phyloP scores from a whole-genome alignment of 75 land plant genomes.

The Chamaecyparis obtusa region DNA sequence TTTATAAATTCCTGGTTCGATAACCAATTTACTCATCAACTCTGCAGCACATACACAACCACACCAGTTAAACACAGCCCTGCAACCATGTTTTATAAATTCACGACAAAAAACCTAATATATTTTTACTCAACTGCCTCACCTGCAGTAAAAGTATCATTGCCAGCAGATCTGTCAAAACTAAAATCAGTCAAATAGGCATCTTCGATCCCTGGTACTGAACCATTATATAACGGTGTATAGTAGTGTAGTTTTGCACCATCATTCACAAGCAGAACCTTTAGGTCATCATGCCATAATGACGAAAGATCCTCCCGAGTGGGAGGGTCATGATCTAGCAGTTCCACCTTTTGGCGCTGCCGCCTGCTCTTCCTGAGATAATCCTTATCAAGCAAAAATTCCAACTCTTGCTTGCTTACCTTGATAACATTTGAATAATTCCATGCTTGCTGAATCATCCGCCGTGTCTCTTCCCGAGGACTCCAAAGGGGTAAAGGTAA shows the following conservation, averaged over 20 bases:
- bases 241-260: conserved; percentile 67
- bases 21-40: neutral
- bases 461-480: conserved; percentile 57
- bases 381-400: conserved; percentile 74
- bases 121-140: neutral
- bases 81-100: neutral
- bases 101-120: neutral
- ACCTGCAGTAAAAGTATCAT: conserved; percentile 75
- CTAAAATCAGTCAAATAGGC: conserved; percentile 46
- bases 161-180: conserved; percentile 59
- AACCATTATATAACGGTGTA: conserved; percentile 40
- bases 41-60: conserved; percentile 4
- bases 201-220: conserved; percentile 53
- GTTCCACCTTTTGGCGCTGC: conserved; percentile 25
- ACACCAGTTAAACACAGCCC: neutral
- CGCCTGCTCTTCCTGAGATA: conserved; percentile 30
- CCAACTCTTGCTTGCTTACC: conserved; percentile 89
- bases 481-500: conserved; percentile 89
- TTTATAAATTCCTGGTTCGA: conserved; percentile 3
- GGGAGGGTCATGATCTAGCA: conserved; percentile 39
- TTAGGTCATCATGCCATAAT: conserved; percentile 65
- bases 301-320: conserved; percentile 32
- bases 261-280: conserved; percentile 66
- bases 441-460: conserved; percentile 67
- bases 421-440: conserved; percentile 67